Evolutionary conservation across 1,284 basidiomycete species (phyloP).

Genomic region (Ceratobasidium sp.): DNA sequence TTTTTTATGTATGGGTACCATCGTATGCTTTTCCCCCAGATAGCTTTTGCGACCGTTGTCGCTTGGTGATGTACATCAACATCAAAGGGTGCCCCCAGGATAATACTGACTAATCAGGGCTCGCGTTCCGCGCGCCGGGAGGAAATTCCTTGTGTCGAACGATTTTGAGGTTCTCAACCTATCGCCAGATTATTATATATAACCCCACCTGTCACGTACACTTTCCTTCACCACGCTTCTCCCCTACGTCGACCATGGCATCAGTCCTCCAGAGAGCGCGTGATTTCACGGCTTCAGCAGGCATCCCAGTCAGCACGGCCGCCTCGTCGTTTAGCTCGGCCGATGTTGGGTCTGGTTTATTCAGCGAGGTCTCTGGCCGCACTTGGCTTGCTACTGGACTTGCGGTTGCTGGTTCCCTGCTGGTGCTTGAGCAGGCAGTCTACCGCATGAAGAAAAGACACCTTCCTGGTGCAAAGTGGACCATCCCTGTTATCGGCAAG

Average conservation of each 20-base stretch:
- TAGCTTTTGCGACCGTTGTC: background rate
- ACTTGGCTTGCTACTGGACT: slow-evolving; percentile 56
- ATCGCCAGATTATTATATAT: slow-evolving; percentile 17
- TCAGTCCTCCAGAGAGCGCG: slow-evolving; percentile 33
- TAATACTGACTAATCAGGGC: slow-evolving; percentile 18
- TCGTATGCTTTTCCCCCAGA: background rate
- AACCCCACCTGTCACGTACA: slow-evolving; percentile 4
- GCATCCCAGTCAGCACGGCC: slow-evolving; percentile 20
- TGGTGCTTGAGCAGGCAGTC: slow-evolving; percentile 79
- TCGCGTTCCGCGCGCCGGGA: slow-evolving; percentile 15
- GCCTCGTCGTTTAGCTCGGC: slow-evolving; percentile 15
- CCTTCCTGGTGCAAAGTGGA: slow-evolving; percentile 86
- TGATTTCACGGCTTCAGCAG: slow-evolving; percentile 28
- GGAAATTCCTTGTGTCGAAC: slow-evolving; percentile 33
- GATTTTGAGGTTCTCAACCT: slow-evolving; percentile 4
- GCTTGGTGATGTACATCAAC: background rate
- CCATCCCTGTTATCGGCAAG: slow-evolving; percentile 92
- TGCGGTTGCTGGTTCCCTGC: slow-evolving; percentile 66
- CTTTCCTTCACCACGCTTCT: background rate
- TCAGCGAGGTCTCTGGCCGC: slow-evolving; percentile 7
- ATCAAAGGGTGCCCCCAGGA: background rate
- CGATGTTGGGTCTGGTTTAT: slow-evolving; percentile 4
- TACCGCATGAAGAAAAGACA: slow-evolving; percentile 86
- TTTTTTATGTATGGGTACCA: background rate
- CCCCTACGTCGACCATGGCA: slow-evolving; percentile 30